Evolutionary conservation across 116 monocot genomes (phyloP).

Genomic region (Iris pallida): DNA sequence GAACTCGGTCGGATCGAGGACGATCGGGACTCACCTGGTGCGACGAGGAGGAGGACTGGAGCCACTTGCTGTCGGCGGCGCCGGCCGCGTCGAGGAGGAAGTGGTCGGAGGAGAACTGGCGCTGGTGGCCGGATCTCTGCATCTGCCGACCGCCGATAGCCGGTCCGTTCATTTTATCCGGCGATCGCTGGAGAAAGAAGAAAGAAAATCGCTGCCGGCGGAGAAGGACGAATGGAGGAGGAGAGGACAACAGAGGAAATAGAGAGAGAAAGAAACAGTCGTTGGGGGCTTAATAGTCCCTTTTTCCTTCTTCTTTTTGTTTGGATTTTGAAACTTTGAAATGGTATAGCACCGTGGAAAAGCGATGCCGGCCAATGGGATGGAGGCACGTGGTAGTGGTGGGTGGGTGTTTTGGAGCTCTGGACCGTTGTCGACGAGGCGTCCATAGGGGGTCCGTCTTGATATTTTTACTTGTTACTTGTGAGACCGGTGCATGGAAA

Average conservation of each 20-base stretch:
- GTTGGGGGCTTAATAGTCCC: background rate
- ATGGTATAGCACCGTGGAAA: background rate
- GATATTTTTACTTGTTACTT: no score
- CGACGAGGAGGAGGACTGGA: constrained; percentile 23
- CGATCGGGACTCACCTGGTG: constrained; percentile 28
- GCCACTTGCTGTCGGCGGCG: constrained; percentile 41
- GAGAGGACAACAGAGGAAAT: background rate
- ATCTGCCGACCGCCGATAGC: constrained; percentile 42
- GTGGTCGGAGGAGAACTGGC: constrained; percentile 70
- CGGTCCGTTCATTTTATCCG: constrained; percentile 41
- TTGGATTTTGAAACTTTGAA: constrained; percentile 21
- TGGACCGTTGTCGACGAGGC: no score
- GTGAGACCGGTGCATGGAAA: no score
- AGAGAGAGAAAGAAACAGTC: background rate
- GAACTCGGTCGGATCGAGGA: background rate
- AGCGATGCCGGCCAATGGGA: no score
- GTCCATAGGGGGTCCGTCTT: no score
- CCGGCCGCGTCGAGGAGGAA: constrained; percentile 48
- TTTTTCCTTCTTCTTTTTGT: background rate
- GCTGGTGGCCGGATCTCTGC: constrained; percentile 42
- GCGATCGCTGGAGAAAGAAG: background rate
- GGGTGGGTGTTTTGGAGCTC: no score
- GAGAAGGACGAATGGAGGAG: background rate
- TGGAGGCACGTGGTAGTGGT: no score
- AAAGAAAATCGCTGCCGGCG: background rate